Conservation (phyloP, 176 grass and related monocot species). For the Typha latifolia region DNA sequence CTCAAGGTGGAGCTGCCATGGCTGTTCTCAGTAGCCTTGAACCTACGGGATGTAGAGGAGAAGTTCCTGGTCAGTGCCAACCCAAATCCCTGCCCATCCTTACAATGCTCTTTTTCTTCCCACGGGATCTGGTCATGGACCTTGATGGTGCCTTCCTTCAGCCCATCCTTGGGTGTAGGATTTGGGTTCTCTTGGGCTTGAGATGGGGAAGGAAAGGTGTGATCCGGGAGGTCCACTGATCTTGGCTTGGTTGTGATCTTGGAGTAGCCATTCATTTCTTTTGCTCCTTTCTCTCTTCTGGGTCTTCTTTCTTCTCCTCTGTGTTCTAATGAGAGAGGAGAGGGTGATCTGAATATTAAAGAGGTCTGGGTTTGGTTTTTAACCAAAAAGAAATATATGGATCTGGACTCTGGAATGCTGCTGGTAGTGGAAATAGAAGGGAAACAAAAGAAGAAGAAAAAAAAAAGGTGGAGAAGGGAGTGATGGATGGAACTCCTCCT, state of each 20-base stretch:
- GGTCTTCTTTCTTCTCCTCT: too few species aligned
- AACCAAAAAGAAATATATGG: too few species aligned
- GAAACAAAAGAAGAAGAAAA: too few species aligned
- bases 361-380: too few species aligned
- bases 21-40: slow-evolving; percentile 11
- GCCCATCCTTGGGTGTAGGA: not conserved
- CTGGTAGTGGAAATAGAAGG: too few species aligned
- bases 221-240: too few species aligned
- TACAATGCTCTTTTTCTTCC: slow-evolving; percentile 40
- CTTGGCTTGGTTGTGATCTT: slow-evolving; percentile 15
- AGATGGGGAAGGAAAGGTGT: not conserved
- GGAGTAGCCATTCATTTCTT: slow-evolving; percentile 37
- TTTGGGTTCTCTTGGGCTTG: too few species aligned
- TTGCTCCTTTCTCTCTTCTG: not conserved
- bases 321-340: too few species aligned
- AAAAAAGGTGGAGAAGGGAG: too few species aligned
- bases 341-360: too few species aligned
- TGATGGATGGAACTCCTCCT: too few species aligned
- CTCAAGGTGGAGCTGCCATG: slow-evolving; percentile 17
- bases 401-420: too few species aligned
- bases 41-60: slow-evolving; percentile 45
- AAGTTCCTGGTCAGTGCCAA: slow-evolving; percentile 41
- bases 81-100: slow-evolving; percentile 28
- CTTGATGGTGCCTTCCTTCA: not conserved
- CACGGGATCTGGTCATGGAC: slow-evolving; percentile 31